Evolutionary conservation across 2,329 filamentous ascomycete genomes (phyloP), one percentile per base, ranked within the genome.

Genomic region (Aureobasidium vineae): DNA sequence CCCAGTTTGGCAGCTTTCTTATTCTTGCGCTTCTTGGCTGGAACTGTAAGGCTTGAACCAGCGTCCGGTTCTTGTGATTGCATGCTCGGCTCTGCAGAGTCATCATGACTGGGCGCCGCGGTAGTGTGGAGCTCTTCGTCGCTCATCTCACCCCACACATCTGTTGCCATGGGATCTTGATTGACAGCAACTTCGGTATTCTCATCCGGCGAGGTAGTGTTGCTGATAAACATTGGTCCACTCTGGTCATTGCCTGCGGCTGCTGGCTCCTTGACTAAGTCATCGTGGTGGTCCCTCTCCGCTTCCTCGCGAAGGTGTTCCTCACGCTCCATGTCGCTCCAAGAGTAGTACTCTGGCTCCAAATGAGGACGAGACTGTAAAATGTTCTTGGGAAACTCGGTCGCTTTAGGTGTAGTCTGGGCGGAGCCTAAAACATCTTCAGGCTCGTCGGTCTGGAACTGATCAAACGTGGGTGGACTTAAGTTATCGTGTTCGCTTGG

Each of bases 381-480:
- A 3, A 66, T 63, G 38, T 71, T 72, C 53, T 76, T 66, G 16
- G 77, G 74, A 61, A 83, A 84, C 11, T 79, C 76, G 21, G 81
- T 82, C 5, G 88, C 88, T 68, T 86, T 90, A 1, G 90, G 90
- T 1, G 90, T 92, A 0, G 84, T 83, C 72, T 91, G 85, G 70
- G 87, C 80, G 6, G 88, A 90, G 52, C 82, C 88, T 10, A 87
- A 77, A 33, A 83, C 73, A 59, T 87, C 84, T 10, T 78, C 73
- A 5, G 16, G 31, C 11, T 66, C 33, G 8, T 66, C 64, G 11
- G 16, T 21, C 3, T n/a, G 43, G n/a, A 41, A 8, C 8, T 41
- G 47, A n/a, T 33, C 43, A 28, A 45, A 38, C 2, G n/a, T 33
- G 11, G 33, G 21, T 16, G 38, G 50, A n/a, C 40, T 49, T 13